These are phyloP conservation scores for Trichoderma semiorbis DNA, from an alignment of 2,329 filamentous ascomycete species.

Conservation along the genomic window DNA sequence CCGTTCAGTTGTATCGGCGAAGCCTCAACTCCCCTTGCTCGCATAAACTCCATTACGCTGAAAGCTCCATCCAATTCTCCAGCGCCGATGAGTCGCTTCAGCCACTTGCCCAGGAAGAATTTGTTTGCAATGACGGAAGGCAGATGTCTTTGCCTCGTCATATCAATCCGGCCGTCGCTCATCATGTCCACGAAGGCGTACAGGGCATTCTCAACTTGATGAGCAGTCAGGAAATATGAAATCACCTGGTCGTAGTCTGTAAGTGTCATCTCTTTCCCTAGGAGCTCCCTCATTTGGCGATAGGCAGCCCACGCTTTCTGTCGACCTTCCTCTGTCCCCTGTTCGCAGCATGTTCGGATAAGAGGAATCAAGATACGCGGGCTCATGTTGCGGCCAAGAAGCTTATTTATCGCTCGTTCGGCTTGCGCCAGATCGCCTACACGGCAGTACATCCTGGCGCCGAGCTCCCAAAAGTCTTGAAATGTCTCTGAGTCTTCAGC, in stretches of 20 bases:
- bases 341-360: slow-evolving; percentile 63
- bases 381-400: slow-evolving; percentile 49
- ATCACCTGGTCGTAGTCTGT: slow-evolving; percentile 74
- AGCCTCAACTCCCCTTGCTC: slow-evolving; percentile 61
- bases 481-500: slow-evolving; percentile 43
- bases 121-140: slow-evolving; percentile 60
- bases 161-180: slow-evolving; percentile 54
- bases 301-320: slow-evolving; percentile 66
- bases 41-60: slow-evolving; percentile 73
- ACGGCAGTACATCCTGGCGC: slow-evolving; percentile 61
- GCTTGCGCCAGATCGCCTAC: slow-evolving; percentile 58
- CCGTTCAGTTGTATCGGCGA: slow-evolving; percentile 77
- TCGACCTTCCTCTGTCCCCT: slow-evolving; percentile 43
- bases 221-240: slow-evolving; percentile 64
- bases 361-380: slow-evolving; percentile 62
- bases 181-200: slow-evolving; percentile 89
- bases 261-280: slow-evolving; percentile 61
- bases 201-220: slow-evolving; percentile 64
- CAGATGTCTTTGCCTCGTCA: slow-evolving; percentile 42
- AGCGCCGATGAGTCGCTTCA: slow-evolving; percentile 75
- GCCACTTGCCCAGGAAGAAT: slow-evolving; percentile 85
- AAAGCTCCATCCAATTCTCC: slow-evolving; percentile 68
- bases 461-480: slow-evolving; percentile 60
- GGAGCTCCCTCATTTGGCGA: slow-evolving; percentile 56
- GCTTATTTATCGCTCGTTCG: slow-evolving; percentile 50